Conservation (phyloP, 2,329 filamentous ascomycete genomes). For the Penicillium rolfsii region DNA sequence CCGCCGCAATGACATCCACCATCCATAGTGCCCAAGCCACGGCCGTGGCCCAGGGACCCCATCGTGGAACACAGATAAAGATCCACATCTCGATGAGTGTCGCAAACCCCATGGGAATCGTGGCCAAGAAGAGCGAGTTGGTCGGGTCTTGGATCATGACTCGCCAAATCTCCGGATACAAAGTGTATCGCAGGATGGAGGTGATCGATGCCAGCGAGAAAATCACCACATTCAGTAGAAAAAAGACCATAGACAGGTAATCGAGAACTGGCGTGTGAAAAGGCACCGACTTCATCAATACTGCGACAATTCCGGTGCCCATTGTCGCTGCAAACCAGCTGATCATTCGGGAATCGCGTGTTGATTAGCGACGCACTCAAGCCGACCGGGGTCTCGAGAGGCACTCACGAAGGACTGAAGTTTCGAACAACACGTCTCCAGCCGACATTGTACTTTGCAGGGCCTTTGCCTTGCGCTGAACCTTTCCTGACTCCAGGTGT, state of each 20-base stretch:
- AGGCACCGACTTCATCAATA: constrained; percentile 65
- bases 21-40: constrained; percentile 57
- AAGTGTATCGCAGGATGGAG: constrained; percentile 60
- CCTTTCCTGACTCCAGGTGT: not conserved
- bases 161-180: constrained; percentile 66
- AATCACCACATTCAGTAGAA: constrained; percentile 61
- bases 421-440: constrained; percentile 53
- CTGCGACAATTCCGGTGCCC: constrained; percentile 70
- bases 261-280: constrained; percentile 63
- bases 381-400: not conserved
- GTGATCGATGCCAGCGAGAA: constrained; percentile 61
- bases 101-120: constrained; percentile 66
- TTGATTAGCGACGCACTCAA: not conserved
- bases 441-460: constrained; percentile 27
- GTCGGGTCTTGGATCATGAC: constrained; percentile 67
- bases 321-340: constrained; percentile 65
- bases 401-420: constrained; percentile 58
- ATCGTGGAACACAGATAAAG: constrained; percentile 58
- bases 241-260: constrained; percentile 64
- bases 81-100: constrained; percentile 67
- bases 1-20: constrained; percentile 51
- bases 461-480: not conserved
- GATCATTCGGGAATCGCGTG: not conserved
- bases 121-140: constrained; percentile 67
- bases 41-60: constrained; percentile 57